These are phyloP conservation scores for Boechera stricta DNA, from an alignment of 345 rosid genomes.

Conservation along the genomic window DNA sequence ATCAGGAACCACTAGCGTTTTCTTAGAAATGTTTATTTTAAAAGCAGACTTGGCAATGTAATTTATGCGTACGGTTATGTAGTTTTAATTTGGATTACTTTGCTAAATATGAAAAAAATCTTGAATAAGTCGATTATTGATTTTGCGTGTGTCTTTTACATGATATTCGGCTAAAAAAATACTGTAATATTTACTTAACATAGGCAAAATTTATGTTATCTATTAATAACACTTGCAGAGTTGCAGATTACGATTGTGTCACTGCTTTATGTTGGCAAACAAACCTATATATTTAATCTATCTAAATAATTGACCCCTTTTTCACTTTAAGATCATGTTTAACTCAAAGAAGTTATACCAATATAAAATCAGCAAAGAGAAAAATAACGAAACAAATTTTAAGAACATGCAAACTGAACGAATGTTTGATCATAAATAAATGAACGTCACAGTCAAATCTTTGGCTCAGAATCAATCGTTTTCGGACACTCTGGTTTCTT, in stretches of 20 bases:
- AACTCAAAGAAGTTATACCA: no score
- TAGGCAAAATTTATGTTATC: background rate
- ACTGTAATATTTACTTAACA: no score
- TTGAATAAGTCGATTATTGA: background rate
- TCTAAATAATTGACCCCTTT: no score
- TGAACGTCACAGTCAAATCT: slow-evolving; percentile 18
- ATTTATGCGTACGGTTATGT: background rate
- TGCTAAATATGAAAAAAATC: background rate
- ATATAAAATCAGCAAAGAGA: background rate
- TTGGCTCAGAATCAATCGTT: slow-evolving; percentile 7
- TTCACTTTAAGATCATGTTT: no score
- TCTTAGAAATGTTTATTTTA: background rate
- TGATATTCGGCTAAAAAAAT: background rate
- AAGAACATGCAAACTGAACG: background rate
- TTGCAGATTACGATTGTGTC: background rate
- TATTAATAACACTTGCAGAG: background rate
- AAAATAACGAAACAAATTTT: background rate
- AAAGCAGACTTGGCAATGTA: background rate
- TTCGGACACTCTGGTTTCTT: background rate
- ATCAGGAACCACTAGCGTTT: background rate
- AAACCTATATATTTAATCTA: no score
- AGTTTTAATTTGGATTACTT: background rate
- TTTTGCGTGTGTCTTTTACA: background rate
- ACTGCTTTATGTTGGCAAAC: background rate
- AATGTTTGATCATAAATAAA: slow-evolving; percentile 11